Base-by-base conservation (phyloP, 768 basidiomycete species). In the Lactarius pseudohatsudake region DNA sequence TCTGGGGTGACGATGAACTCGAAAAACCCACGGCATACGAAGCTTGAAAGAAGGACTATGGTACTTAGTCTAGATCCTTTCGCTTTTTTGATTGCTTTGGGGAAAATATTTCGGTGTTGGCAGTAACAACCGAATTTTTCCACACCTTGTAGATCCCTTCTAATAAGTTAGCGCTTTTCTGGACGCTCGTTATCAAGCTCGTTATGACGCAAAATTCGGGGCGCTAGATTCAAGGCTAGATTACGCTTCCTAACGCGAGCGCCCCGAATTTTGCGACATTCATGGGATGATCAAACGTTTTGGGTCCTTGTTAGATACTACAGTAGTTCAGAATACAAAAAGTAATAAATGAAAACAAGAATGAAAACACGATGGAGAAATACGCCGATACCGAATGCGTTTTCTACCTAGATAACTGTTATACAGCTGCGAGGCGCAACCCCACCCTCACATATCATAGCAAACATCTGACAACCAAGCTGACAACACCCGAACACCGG, bases 111-210 rank as follows among this genome's bases (percentile, higher is more conserved):
- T 55, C 13, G 28, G 38, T n/a, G 32, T 15, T 30, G 30, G 34
- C 36, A 26, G 20, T n/a, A 26, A 26, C 18, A 45, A 58, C 3
- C 28, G 34, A 57, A 26, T 15, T 13, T 38, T n/a, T 11, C 7
- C 11, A 4, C 41, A 66, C 68, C 70, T 66, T 71, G 62, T 15
- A 71, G 68, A 34, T 71, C 65, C 6, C 53, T 61, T 11, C 70
- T 68, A 4, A 69, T 43, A 26, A 66, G 59, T 26, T 26, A 26
- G 26, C 34, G 34, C 34, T 34, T 34, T 34, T 9, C 34, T 34
- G 34, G 1, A 26, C 34, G 1, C 9, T 34, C 30, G 28, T 28
- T 28, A 2, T 28, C 28, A 28, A 28, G 28, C 3, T 28, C 28
- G 28, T 28, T 28, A 28, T 28, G 28, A 2, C 28, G 28, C 28